These are phyloP conservation scores for Penicillium sp. DNA, from an alignment of 2,329 filamentous ascomycete species.

Conservation along the genomic window DNA sequence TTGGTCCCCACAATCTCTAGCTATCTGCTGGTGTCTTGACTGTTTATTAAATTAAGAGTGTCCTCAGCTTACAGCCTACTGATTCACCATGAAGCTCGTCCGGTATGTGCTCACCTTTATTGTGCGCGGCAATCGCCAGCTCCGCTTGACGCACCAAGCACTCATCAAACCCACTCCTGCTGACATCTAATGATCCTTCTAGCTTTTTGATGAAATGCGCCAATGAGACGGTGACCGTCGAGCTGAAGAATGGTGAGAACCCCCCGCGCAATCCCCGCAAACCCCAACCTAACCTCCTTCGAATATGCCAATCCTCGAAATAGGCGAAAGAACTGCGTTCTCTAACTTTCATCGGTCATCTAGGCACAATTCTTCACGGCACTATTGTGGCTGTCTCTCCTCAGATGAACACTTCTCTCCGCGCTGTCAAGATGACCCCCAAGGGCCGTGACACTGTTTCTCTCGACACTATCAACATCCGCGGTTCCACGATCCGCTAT, in stretches of 20 bases:
- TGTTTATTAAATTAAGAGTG: background rate
- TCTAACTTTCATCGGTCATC: conserved; percentile 7
- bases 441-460: conserved; percentile 82
- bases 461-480: conserved; percentile 94
- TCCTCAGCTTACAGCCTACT: background rate
- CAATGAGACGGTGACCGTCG: conserved; percentile 97
- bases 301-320: background rate
- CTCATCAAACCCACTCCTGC: conserved; percentile 13
- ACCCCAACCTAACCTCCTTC: background rate
- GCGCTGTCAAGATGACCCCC: conserved; percentile 93
- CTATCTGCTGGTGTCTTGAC: conserved; percentile 8
- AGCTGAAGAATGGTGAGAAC: conserved; percentile 87
- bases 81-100: conserved; percentile 85
- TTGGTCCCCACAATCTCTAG: conserved; percentile 12
- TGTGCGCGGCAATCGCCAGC: conserved; percentile 1
- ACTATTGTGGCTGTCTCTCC: conserved; percentile 96
- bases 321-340: background rate
- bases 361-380: conserved; percentile 92
- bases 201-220: conserved; percentile 99
- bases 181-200: conserved; percentile 23
- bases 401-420: conserved; percentile 96
- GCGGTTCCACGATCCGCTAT: conserved; percentile 93
- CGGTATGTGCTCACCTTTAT: conserved; percentile 60
- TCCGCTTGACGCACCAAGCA: conserved; percentile 13
- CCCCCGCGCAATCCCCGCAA: conserved; percentile 2